These are phyloP conservation scores for Trichoderma simmonsii DNA, from an alignment of 2,329 filamentous ascomycete genomes.

Conservation along the genomic window DNA sequence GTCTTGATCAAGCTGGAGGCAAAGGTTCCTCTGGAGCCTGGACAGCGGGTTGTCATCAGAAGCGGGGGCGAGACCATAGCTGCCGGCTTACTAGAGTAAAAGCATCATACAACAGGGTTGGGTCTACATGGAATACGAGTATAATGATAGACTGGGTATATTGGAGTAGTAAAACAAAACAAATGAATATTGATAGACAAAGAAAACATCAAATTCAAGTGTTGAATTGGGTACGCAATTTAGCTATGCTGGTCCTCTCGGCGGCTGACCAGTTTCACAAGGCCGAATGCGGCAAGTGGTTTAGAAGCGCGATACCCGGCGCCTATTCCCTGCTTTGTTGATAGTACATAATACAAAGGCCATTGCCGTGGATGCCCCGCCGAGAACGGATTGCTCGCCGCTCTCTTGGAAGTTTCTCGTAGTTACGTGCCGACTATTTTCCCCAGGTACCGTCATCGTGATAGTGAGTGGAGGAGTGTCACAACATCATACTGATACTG, in stretches of 20 bases:
- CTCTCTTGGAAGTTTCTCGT: background rate
- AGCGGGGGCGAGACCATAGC: slow-evolving; percentile 81
- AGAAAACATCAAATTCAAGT: background rate
- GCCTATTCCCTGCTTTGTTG: background rate
- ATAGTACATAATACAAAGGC: background rate
- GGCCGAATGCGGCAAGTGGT: background rate
- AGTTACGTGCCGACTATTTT: background rate
- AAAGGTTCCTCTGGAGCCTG: slow-evolving; percentile 75
- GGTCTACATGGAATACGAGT: background rate
- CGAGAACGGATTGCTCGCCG: background rate
- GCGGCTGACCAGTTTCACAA: background rate
- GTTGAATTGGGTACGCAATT: background rate
- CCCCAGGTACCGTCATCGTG: background rate
- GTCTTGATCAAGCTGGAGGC: slow-evolving; percentile 71
- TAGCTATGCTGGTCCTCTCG: background rate
- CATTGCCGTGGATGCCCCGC: background rate
- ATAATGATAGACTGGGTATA: background rate
- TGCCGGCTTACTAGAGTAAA: slow-evolving; percentile 53
- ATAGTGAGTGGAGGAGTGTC: background rate
- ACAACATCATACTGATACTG: background rate
- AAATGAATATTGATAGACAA: background rate
- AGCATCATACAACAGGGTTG: background rate
- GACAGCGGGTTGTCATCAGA: slow-evolving; percentile 76
- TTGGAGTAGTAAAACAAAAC: background rate
- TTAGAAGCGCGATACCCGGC: background rate